Conservation (phyloP, 108 stramenopile genomes). For the Skeletonema marinoi region DNA sequence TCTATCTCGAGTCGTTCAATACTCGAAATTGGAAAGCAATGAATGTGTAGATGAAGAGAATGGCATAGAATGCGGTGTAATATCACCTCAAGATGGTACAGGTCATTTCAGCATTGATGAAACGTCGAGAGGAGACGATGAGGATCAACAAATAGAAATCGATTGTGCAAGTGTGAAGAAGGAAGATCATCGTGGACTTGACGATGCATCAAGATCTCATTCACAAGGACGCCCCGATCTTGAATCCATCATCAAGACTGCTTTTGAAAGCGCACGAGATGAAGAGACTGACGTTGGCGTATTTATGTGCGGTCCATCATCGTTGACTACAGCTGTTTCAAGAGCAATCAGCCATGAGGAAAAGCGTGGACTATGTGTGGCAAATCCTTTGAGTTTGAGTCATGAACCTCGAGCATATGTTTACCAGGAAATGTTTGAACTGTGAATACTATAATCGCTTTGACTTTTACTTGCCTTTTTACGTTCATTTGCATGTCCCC, state of each 20-base stretch:
- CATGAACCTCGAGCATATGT: not conserved
- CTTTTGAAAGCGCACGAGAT: not conserved
- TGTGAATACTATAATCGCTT: not conserved
- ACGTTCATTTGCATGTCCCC: too few species aligned
- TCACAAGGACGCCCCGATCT: conserved; percentile 14
- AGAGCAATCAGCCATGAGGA: conserved; percentile 17
- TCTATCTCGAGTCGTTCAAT: not conserved
- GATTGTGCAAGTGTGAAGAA: not conserved
- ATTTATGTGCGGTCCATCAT: conserved; percentile 47
- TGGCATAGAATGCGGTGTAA: conserved; percentile 11
- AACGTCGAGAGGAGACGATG: not conserved
- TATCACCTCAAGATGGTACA: not conserved
- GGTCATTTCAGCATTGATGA: not conserved
- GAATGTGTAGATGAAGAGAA: not conserved
- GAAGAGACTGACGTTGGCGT: conserved; percentile 20
- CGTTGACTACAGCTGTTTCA: conserved; percentile 27
- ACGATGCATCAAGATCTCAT: conserved; percentile 1
- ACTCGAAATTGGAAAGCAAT: not conserved
- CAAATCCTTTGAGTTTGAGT: not conserved
- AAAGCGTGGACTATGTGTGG: not conserved
- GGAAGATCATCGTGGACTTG: not conserved
- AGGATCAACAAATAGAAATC: too few species aligned
- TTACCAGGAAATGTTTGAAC: conserved; percentile 30
- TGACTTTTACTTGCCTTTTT: too few species aligned
- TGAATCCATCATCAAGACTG: not conserved